Conservation (phyloP, 805 yeast genomes). For the Zygosaccharomyces lentus region DNA sequence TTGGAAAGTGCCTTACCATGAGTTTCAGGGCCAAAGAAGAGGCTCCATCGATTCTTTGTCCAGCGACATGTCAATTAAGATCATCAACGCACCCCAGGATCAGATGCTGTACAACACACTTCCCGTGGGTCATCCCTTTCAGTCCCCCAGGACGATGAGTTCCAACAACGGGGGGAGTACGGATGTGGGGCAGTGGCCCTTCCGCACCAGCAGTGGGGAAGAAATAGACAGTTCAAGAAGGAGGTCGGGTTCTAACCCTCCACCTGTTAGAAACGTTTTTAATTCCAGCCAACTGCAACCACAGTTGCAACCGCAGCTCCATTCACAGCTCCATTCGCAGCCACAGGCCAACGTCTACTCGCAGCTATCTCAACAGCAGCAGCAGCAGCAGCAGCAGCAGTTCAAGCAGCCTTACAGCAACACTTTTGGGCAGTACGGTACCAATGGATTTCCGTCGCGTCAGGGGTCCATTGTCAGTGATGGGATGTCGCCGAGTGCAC, state of each 20-base stretch:
- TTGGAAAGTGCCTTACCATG: constrained; percentile 38
- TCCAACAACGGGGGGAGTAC: not conserved
- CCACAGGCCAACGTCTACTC: constrained; percentile 24
- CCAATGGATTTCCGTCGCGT: constrained; percentile 29
- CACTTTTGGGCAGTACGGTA: constrained; percentile 25
- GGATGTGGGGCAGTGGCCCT: constrained; percentile 1
- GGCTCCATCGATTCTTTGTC: constrained; percentile 32
- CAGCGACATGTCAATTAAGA: constrained; percentile 29
- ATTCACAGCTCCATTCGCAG: constrained; percentile 13
- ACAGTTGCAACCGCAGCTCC: constrained; percentile 17
- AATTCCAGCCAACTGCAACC: constrained; percentile 18
- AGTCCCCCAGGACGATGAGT: constrained; percentile 7
- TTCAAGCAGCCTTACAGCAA: constrained; percentile 9
- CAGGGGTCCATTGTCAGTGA: constrained; percentile 31
- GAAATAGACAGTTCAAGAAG: constrained; percentile 21
- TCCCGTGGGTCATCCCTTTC: constrained; percentile 8
- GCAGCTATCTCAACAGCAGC: constrained; percentile 25
- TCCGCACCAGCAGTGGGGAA: constrained; percentile 6
- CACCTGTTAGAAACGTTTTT: constrained; percentile 24
- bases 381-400: constrained; percentile 3
- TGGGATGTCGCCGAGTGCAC: constrained; percentile 30
- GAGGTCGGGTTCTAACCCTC: constrained; percentile 30
- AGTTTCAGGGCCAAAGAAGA: constrained; percentile 29
- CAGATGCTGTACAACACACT: constrained; percentile 19
- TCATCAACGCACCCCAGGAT: constrained; percentile 17